Base-by-base conservation (phyloP, 2,329 filamentous ascomycete genomes). In the Tolypocladium paradoxum region DNA sequence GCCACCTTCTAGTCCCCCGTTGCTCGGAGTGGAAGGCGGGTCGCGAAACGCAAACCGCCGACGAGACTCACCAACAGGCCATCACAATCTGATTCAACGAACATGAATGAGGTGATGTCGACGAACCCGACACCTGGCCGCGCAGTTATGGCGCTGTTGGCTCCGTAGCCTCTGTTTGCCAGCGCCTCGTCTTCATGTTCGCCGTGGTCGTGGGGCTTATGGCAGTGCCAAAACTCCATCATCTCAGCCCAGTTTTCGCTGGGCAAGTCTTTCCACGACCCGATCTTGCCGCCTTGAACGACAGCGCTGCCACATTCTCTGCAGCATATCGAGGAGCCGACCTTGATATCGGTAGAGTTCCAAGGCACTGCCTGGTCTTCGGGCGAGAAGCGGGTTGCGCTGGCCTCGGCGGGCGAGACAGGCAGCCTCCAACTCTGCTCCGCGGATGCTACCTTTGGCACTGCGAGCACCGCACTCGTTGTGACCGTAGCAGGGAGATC, bases 141-240 rank as follows among this genome's bases (percentile, higher is more conserved):
- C 1, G 90, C 86, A 20, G 78, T 72, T 53, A 96, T 84, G 57
- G 77, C 80, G 60, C 84, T 90, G 46, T 84, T 84, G 33, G 90
- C 88, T n/a, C 89, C 88, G 64, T 96, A 96, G 0, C 88, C 91
- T 62, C 89, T 87, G 12, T 76, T 72, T 35, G 78, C 74, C 18
- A 82, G 73, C 47, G 70, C 68, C n/a, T 78, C 70, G 24, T 77
- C 62, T 33, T 74, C 64, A 43, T 74, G 69, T 34, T 67, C 58
- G 20, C 68, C 68, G 56, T 82, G 74, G 53, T 83, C 75, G 56
- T 84, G 77, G 38, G 95, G 93, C 69, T 97, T 97, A 69, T 99
- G 93, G 64, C 93, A 99, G 69, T 99, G 95, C 93, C 93, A 99
- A 61, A 99, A 95, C 68, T 99, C 95, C 93, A 99, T 99, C 91